Evolutionary conservation across 768 basidiomycete species (phyloP).

Genomic region (Xerocomellus chrysenteron): DNA sequence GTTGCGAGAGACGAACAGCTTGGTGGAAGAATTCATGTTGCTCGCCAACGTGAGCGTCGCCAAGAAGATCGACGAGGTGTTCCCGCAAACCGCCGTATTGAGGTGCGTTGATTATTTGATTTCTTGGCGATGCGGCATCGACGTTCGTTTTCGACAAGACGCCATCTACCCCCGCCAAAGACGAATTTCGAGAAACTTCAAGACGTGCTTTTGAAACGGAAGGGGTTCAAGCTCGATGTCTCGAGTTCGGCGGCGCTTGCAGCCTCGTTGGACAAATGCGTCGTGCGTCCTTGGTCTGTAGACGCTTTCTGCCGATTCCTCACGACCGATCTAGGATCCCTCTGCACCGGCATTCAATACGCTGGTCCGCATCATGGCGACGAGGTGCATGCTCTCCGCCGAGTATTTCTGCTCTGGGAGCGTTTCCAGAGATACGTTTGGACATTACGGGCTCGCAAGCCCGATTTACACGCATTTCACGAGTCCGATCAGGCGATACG

Average conservation of each 20-base stretch:
- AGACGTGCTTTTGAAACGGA: constrained; percentile 85
- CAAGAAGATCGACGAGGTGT: constrained; percentile 85
- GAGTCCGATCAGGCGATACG: constrained; percentile 95
- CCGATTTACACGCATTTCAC: constrained; percentile 99
- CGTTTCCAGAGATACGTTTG: constrained; percentile 87
- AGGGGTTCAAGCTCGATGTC: constrained; percentile 81
- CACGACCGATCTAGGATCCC: constrained; percentile 56
- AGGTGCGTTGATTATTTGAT: constrained; percentile 43
- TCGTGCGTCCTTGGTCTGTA: constrained; percentile 49
- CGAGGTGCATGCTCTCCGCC: constrained; percentile 95
- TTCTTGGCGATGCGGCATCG: constrained; percentile 1
- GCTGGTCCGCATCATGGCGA: constrained; percentile 98
- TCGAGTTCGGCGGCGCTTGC: constrained; percentile 90
- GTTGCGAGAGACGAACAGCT: constrained; percentile 86
- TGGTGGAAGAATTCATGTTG: constrained; percentile 99
- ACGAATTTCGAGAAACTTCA: constrained; percentile 95
- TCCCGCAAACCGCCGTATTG: constrained; percentile 93
- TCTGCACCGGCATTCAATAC: constrained; percentile 92
- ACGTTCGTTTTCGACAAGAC: constrained; percentile 42
- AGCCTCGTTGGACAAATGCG: constrained; percentile 80
- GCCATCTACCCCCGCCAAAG: constrained; percentile 88
- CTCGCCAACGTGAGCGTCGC: constrained; percentile 97
- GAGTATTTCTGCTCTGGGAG: constrained; percentile 98
- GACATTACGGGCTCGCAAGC: constrained; percentile 96
- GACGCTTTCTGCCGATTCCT: background rate